Base-by-base conservation (phyloP, 2,329 filamentous ascomycete genomes). In the Alternaria gansuensis region DNA sequence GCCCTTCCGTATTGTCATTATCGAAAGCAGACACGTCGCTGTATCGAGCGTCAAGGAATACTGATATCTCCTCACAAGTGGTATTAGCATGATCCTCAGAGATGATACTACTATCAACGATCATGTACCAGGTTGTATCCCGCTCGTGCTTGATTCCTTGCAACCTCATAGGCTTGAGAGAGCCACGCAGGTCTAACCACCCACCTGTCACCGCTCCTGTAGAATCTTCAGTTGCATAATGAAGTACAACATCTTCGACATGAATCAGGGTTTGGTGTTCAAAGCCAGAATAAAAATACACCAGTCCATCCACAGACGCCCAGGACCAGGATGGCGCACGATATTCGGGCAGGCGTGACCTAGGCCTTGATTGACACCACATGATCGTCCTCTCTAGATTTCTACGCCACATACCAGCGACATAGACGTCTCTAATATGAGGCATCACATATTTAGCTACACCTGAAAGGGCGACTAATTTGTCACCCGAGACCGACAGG, bases 321-420 rank as follows among this genome's bases (percentile, higher is more conserved):
- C 58, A 67, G 9, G 59, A 62, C 60, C 65, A 67, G 13, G 51
- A 53, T 14, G 60, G 63, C 26, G 60, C 57, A 7, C 60, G 49
- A 28, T 65, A 67, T 23, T 31, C 24, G 39, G 4, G 2, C 2
- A 40, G 4, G 7, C 1, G 26, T 28, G 26, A 28, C 3, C 26
- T 8, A 28, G 39, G 17, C 17, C 17, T 17, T 17, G 17, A 17
- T 17, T 17, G 13, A 8, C 10, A 8, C 53, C 53, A 56, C 13
- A 51, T 14, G 5, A 56, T n/a, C 13, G 40, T 36, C 2, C 24
- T 36, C 44, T 45, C 57, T 2, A 64, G 44, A 37, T 40, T 23
- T 10, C 29, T 34, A 13, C 50, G 59, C 59, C 62, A 65, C 51
- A 68, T 57, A 3, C 62, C 64, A 11, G 50, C 62, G 9, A 62